Evolutionary conservation across 225 moss, liverwort and hornwort species (phyloP), one percentile per base, ranked within the genome.

Genomic region (Rhytidiadelphus loreus): DNA sequence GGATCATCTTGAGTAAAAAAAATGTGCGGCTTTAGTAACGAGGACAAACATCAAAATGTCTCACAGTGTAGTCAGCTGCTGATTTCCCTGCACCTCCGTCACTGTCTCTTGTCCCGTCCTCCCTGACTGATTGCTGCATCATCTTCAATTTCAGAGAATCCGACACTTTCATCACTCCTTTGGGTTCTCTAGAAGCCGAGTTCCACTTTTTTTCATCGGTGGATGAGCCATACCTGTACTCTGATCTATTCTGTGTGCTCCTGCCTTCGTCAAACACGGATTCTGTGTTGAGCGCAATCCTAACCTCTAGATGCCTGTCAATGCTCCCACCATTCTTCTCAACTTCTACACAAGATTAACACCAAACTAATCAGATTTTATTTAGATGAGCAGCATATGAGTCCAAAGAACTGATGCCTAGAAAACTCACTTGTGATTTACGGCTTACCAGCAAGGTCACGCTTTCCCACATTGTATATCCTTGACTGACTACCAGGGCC

Each of bases 71-170:
- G 41, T 93, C 91, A 87, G 93, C 85, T 63, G 82, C 81, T 77
- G 86, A 65, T 88, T 87, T 87, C 84, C 94, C 95, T 89, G 91
- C 95, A 88, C 89, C 92, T 86, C 93, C 96, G 75, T 95, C 96
- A 89, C 92, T 85, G 53, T 96, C 96, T 91, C 94, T 93, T 55
- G 91, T 86, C 56, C 90, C 94, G 20, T 94, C 95, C 81, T 95
- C 95, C 87, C 89, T 93, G 24, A 70, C 92, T 81, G 93, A 92
- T 56, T 93, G 93, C 86, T 96, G 96, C 90, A 90, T 95, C 91
- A 93, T 93, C 93, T 96, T 97, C 90, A 94, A 88, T 88, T 93
- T 93, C 86, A 95, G 66, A 93, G 90, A 90, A 71, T 92, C 93
- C 85, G 93, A 92, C 77, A 93, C 93, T 90, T 92, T 93, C 92